phyloP scores from a whole-genome alignment of 306 rosid species.

The Quercus wislizeni region DNA sequence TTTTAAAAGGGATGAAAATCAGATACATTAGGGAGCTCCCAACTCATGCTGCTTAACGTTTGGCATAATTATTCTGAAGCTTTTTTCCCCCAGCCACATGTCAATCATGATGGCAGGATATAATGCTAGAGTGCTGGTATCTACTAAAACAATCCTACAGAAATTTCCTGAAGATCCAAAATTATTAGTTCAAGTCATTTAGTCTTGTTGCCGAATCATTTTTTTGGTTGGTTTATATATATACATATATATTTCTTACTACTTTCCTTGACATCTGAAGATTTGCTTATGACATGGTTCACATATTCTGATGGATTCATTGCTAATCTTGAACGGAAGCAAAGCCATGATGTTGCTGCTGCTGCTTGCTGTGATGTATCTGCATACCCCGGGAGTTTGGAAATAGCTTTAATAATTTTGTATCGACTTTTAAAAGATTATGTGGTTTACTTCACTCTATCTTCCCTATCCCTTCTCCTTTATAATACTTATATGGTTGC shows the following conservation, averaged over 20 bases:
- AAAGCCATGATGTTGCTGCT: background rate
- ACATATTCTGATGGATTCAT: slow-evolving; percentile 63
- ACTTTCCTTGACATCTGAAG: slow-evolving; percentile 58
- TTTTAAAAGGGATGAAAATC: too few relatives aligned
- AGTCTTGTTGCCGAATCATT: background rate
- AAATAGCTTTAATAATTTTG: background rate
- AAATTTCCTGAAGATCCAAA: background rate
- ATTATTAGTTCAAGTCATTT: background rate
- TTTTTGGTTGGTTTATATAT: background rate
- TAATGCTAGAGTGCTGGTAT: background rate
- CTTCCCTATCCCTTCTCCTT: background rate
- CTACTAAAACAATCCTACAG: slow-evolving; percentile 3
- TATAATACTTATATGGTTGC: background rate
- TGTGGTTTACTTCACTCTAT: background rate
- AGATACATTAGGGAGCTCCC: background rate
- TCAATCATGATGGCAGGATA: background rate
- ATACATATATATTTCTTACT: background rate
- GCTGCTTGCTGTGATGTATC: slow-evolving; percentile 5
- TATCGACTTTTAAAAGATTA: background rate
- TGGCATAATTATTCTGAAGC: background rate
- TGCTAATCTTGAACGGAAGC: slow-evolving; percentile 13
- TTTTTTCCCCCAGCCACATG: background rate
- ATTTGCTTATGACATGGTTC: slow-evolving; percentile 92
- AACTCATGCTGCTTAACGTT: background rate
- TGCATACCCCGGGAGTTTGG: background rate